Evolutionary conservation across 148 eudicot species (phyloP), one percentile per base, ranked within the genome.

Genomic region (Spergularia marina): DNA sequence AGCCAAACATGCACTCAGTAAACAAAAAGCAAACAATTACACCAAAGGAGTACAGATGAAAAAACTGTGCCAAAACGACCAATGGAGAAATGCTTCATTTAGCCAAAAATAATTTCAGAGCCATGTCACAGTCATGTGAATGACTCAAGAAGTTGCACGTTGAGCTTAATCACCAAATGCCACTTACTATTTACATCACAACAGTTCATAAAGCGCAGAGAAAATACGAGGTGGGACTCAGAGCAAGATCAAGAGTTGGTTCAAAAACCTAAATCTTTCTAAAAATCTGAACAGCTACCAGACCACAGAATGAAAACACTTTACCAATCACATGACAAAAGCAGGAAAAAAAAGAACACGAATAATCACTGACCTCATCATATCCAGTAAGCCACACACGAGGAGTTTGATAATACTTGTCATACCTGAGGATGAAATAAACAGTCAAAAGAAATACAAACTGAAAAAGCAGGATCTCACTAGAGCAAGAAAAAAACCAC

Each of bases 301-400:
- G 47, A 78, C 52, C 65, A 68, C 44, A 8, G 56, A 64, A 47
- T 40, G 14, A 8, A 49, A 41, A 52, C 51, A n/a, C 63, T 53
- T 30, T 6, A 70, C 53, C 21, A 41, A 52, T 15, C 20, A 39
- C 52, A 58, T 2, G 9, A 47, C 20, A 70, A 49, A 21, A 25
- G 71, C 51, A 39, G 54, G 41, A 58, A 57, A 49, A 15, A 63
- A 25, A 58, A 13, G 25, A 36, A 71, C 36, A 72, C 30, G 53
- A 74, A 70, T 63, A 59, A 52, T 44, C 73, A 84, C 91, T 51
- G 62, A 95, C 98, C 98, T 95, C 98, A 80, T 95, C 98, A 87
- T 95, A 95, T 56, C 98, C 97, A 80, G 98, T 92, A 84, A 95
- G 98, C 98, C 98, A 95, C 36, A 95, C 89, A 55, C 97, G 98